phyloP scores from a whole-genome alignment of 306 rosid species.

The Adenanthera pavonina region DNA sequence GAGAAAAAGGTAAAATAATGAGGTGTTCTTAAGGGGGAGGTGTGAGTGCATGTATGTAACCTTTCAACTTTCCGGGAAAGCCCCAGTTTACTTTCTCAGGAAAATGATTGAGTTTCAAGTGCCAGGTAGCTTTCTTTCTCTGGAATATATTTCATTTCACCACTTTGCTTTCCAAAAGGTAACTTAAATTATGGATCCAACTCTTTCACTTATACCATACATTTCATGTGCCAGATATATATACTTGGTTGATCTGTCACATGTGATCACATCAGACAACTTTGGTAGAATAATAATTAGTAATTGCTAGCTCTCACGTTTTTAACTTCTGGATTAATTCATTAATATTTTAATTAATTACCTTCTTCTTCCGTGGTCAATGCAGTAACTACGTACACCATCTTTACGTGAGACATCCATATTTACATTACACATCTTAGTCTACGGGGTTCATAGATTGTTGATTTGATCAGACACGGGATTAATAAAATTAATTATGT shows the following conservation, averaged over 20 bases:
- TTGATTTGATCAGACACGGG: too few relatives aligned
- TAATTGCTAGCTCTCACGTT: too few relatives aligned
- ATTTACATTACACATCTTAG: too few relatives aligned
- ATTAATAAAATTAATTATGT: too few relatives aligned
- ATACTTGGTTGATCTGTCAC: not conserved
- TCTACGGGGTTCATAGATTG: too few relatives aligned
- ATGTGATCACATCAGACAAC: too few relatives aligned
- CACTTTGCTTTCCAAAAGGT: constrained; percentile 14
- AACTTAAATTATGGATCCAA: not conserved
- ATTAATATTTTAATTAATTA: too few relatives aligned
- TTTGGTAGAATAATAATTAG: too few relatives aligned
- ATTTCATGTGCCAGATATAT: constrained; percentile 4
- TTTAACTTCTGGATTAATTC: too few relatives aligned
- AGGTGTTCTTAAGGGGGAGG: not conserved
- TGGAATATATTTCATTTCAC: not conserved
- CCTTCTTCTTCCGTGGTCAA: too few relatives aligned
- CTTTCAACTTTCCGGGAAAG: constrained; percentile 40
- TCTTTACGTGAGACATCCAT: too few relatives aligned
- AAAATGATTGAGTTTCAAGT: constrained; percentile 41
- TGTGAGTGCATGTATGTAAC: constrained; percentile 29
- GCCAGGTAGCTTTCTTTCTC: constrained; percentile 18
- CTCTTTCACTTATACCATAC: not conserved
- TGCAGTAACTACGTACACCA: too few relatives aligned
- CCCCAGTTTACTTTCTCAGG: constrained; percentile 21
- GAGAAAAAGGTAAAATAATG: constrained; percentile 9